These are phyloP conservation scores for Elsinoe necatrix DNA, from an alignment of 2,329 filamentous ascomycete species.

Conservation along the genomic window DNA sequence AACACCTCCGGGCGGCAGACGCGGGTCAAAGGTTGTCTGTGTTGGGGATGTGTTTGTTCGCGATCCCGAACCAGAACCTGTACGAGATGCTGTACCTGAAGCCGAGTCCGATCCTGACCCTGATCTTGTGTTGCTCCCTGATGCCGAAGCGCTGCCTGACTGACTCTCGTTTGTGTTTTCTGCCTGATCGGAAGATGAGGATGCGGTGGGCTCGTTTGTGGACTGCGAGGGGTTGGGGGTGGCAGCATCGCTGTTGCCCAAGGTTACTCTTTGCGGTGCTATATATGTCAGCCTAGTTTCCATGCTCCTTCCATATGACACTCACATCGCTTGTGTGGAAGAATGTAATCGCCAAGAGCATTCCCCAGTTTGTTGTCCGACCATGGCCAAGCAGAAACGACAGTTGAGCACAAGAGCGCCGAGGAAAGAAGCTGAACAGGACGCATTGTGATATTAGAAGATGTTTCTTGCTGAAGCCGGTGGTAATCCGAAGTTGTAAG, in stretches of 20 bases:
- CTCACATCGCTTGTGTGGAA: constrained; percentile 8
- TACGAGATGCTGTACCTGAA: constrained; percentile 16
- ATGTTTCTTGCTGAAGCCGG: not conserved
- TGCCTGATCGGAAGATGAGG: constrained; percentile 15
- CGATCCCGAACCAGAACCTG: constrained; percentile 16
- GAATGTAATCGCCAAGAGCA: constrained; percentile 21
- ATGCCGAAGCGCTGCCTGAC: constrained; percentile 15
- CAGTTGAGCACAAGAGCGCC: constrained; percentile 26
- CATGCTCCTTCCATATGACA: not conserved
- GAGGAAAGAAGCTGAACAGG: constrained; percentile 27
- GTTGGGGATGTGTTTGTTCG: constrained; percentile 20
- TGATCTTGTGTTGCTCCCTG: constrained; percentile 17
- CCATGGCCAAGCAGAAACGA: constrained; percentile 23
- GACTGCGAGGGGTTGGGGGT: constrained; percentile 17
- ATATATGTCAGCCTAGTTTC: constrained; percentile 7
- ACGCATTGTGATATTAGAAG: constrained; percentile 25
- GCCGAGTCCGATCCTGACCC: constrained; percentile 20
- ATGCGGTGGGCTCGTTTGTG: not conserved
- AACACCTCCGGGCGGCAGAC: constrained; percentile 50
- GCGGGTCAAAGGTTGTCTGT: constrained; percentile 40
- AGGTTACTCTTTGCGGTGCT: constrained; percentile 19
- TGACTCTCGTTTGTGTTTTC: constrained; percentile 19
- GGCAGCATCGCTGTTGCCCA: constrained; percentile 21
- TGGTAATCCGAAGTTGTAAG: not conserved
- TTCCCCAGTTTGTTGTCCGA: constrained; percentile 24